Evolutionary conservation across 176 grass and related monocot genomes (phyloP).

Genomic region (sorghum (Sorghum bicolor)): Sorghum_bicolor_NCBIv3 NC_012871.2:62819501-62820000

Average conservation of each 20-base stretch:
- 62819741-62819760: constrained; percentile 9
- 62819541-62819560: background rate
- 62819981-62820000: background rate
- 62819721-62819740: constrained; percentile 4
- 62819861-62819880: background rate
- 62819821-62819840: background rate
- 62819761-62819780: background rate
- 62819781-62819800: background rate
- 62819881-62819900: background rate
- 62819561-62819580: background rate
- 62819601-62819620: constrained; percentile 16
- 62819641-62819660: background rate
- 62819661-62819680: background rate
- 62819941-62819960: background rate
- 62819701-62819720: constrained; percentile 17
- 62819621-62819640: constrained; percentile 7
- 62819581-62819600: background rate
- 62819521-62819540: constrained; percentile 4
- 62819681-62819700: background rate
- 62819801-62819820: background rate
- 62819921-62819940: background rate
- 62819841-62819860: background rate
- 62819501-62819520: background rate
- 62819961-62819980: background rate
- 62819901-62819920: background rate